These are phyloP conservation scores for Chlorella sorokiniana DNA, from an alignment of 139 green algal species.

Conservation along the genomic window DNA sequence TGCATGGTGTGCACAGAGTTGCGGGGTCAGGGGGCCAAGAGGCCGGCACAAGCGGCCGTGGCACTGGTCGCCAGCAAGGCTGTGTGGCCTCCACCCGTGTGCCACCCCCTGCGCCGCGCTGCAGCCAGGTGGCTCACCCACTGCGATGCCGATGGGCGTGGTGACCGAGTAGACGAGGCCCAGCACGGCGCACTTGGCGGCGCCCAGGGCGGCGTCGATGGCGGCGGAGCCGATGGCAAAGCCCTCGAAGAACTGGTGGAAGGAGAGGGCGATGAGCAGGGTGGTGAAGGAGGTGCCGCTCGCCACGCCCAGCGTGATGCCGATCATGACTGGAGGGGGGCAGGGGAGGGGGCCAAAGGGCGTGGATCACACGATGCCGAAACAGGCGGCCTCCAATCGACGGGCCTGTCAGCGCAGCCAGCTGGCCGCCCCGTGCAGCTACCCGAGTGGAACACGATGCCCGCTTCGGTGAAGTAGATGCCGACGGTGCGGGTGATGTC, in stretches of 20 bases:
- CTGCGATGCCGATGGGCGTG: constrained; percentile 24
- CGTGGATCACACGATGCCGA: not conserved
- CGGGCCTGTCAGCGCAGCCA: not conserved
- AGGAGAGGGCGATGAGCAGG: constrained; percentile 19
- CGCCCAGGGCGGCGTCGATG: not conserved
- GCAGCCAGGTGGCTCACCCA: not conserved
- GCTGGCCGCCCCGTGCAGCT: not conserved
- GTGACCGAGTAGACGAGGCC: constrained; percentile 8
- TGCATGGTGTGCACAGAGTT: not conserved
- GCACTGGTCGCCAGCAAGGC: not conserved
- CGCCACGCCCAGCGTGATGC: constrained; percentile 32
- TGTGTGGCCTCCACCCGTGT: not conserved
- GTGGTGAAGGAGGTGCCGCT: constrained; percentile 21
- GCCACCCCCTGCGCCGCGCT: not conserved
- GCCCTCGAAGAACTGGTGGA: constrained; percentile 42
- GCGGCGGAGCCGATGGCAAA: constrained; percentile 27
- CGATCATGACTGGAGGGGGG: constrained; percentile 10
- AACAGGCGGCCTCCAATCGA: not conserved
- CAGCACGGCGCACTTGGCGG: not conserved
- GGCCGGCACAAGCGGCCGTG: not conserved
- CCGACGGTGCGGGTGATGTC: not conserved
- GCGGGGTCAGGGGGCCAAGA: not conserved
- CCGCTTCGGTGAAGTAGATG: constrained; percentile 42
- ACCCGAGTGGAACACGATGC: constrained; percentile 50
- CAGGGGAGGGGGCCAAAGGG: not conserved